Conservation (phyloP, 495 filamentous ascomycete genomes). For the Penicillium riverlandense region DNA sequence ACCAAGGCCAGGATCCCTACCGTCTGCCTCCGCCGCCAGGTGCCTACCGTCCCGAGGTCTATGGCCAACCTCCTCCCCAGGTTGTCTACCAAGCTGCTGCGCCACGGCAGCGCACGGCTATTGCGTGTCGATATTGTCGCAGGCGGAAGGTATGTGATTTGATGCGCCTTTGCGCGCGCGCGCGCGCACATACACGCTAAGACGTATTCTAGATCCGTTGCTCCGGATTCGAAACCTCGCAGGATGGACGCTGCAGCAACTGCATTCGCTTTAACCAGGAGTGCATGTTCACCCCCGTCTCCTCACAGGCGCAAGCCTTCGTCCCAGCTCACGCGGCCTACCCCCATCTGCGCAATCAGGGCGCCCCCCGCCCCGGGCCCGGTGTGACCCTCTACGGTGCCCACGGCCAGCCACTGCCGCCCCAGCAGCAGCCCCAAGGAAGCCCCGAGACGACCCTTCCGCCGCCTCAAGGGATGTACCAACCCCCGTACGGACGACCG, state of each 20-base stretch:
- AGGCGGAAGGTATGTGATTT: conserved; percentile 61
- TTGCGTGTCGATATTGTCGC: conserved; percentile 78
- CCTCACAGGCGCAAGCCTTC: conserved; percentile 76
- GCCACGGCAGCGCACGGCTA: conserved; percentile 72
- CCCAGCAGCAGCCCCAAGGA: conserved; percentile 41
- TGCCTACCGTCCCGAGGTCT: conserved; percentile 38
- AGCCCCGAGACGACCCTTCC: conserved; percentile 38
- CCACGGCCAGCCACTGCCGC: conserved; percentile 65
- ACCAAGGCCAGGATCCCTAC: conserved; percentile 32
- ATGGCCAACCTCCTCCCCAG: conserved; percentile 37
- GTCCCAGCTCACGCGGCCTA: conserved; percentile 72
- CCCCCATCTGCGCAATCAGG: conserved; percentile 49
- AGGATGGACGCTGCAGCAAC: conserved; percentile 73
- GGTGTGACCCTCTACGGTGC: conserved; percentile 58
- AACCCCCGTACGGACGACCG: conserved; percentile 25
- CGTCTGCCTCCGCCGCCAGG: conserved; percentile 34
- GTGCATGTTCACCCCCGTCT: conserved; percentile 81
- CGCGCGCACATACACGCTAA: too few species aligned
- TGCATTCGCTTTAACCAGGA: conserved; percentile 77
- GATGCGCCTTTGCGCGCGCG: too few species aligned
- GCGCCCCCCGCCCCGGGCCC: conserved; percentile 31
- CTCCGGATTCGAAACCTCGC: conserved; percentile 72
- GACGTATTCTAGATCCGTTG: conserved; percentile 60
- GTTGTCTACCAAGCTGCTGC: conserved; percentile 60
- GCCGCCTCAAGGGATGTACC: conserved; percentile 43